phyloP scores from a whole-genome alignment of 1,139 yeast genomes.

The Taphrina communis region DNA sequence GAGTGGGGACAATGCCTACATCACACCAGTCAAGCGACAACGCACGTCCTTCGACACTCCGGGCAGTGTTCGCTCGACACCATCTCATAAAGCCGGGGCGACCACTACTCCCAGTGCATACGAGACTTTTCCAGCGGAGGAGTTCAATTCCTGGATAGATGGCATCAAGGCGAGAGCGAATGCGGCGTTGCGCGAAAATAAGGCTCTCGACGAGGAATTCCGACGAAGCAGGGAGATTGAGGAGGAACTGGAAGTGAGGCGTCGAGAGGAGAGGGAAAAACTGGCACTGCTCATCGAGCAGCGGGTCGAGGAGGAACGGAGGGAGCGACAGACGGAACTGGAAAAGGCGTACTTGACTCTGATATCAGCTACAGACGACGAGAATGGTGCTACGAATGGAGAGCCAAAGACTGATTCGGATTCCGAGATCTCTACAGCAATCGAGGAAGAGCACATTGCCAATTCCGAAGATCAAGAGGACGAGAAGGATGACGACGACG shows the following conservation, averaged over 20 bases:
- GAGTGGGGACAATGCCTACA: neutral
- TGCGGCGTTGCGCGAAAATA: constrained; percentile 43
- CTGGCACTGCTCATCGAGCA: neutral
- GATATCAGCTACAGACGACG: neutral
- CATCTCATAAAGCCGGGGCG: neutral
- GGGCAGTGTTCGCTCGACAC: neutral
- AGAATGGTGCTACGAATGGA: neutral
- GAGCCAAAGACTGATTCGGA: neutral
- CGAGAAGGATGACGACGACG: neutral
- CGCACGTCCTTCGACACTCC: constrained; percentile 12
- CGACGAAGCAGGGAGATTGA: neutral
- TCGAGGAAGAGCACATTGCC: neutral
- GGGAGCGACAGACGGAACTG: neutral
- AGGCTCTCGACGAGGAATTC: constrained; percentile 42
- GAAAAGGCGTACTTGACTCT: neutral
- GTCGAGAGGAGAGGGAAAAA: neutral
- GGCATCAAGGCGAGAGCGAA: constrained; percentile 42
- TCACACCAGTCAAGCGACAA: constrained; percentile 12
- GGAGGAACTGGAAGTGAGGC: constrained; percentile 1
- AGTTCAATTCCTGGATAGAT: constrained; percentile 41
- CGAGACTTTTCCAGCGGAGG: constrained; percentile 21
- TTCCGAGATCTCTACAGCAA: neutral
- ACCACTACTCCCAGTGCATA: constrained; percentile 9
- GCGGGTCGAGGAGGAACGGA: neutral
- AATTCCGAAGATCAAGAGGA: neutral